Evolutionary conservation across 495 filamentous ascomycete genomes (phyloP), one percentile per base, ranked within the genome.

Genomic region (Chaetomidium leptoderma): DNA sequence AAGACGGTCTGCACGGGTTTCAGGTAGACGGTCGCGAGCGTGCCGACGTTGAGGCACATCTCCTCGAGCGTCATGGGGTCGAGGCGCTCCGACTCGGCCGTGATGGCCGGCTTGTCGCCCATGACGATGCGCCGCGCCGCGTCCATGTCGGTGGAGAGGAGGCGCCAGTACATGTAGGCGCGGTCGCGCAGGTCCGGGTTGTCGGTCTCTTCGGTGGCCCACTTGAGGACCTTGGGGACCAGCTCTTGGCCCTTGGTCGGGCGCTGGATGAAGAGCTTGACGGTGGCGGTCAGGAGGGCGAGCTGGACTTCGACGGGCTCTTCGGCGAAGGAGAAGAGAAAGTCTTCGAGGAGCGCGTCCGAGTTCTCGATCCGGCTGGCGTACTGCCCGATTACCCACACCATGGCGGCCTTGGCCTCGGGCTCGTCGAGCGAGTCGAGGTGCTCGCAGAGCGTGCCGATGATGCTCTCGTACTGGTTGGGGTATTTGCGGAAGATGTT

Each of bases 401-500:
- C 95, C 83, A 99, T 92, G n/a, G 93, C 93, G 5, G 92, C 90
- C 70, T 97, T 99, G 37, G 93, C 93, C 68, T 99, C 93, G n/a
- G 93, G 93, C 69, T 99, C 93, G 68, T 99, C 93, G 26, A 99
- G 81, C 7, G 90, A 92, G 75, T 99, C 93, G 36, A 99, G 83
- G 69, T 99, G 91, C 72, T 96, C 89, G 74, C 95, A 97, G 2
- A 99, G 83, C 7, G 91, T 90, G 14, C 86, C 84, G 70, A 99
- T 99, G 74, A 99, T 97, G 57, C 86, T 89, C 73, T 99, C 93
- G 70, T 99, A 99, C 69, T 95, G 88, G 68, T 97, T 96, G 6
- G 93, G 93, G 69, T 99, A 99, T 72, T 97, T 97, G 58, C 93
- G 85, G 81, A 99, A 97, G 67, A 99, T 97, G 71, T 99, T 97